These are phyloP conservation scores for Phialophora macrospora DNA, from an alignment of 2,329 filamentous ascomycete genomes.

Conservation along the genomic window DNA sequence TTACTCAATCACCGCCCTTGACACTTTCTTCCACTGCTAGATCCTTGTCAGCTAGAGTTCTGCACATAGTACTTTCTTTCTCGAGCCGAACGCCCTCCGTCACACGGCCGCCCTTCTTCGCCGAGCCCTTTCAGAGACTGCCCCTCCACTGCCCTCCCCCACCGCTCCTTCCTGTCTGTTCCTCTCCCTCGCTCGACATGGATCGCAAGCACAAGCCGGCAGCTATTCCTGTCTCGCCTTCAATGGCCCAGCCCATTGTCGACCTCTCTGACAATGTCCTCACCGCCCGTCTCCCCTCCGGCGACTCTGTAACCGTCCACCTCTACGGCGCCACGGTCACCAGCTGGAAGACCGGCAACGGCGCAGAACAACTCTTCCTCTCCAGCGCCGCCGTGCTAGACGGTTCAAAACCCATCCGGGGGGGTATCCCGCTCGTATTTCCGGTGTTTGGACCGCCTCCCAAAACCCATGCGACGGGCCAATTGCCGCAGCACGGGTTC, in stretches of 20 bases:
- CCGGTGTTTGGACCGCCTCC: conserved; percentile 78
- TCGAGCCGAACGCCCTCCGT: neutral
- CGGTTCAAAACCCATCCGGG: conserved; percentile 85
- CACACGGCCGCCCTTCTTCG: too few relatives aligned
- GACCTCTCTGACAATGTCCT: conserved; percentile 75
- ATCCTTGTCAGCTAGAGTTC: neutral
- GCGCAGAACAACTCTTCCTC: conserved; percentile 83
- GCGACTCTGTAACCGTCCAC: conserved; percentile 82
- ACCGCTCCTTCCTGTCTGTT: conserved; percentile 1
- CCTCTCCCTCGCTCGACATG: conserved; percentile 48
- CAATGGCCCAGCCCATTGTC: conserved; percentile 76
- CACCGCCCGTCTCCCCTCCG: conserved; percentile 78
- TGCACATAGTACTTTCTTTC: neutral
- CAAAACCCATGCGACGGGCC: conserved; percentile 74
- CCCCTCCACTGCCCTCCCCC: conserved; percentile 9
- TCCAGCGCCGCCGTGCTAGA: conserved; percentile 81
- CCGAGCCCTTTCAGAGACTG: neutral
- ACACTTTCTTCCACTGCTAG: neutral
- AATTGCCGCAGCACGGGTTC: conserved; percentile 91
- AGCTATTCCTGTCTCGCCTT: conserved; percentile 74
- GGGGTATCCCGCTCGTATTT: conserved; percentile 47
- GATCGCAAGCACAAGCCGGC: conserved; percentile 84
- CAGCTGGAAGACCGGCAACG: conserved; percentile 84
- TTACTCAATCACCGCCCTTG: neutral
- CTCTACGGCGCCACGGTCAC: conserved; percentile 92